Base-by-base conservation (phyloP, 2,329 filamentous ascomycete genomes). In the Monilinia vaccinii-corymbosi region DNA sequence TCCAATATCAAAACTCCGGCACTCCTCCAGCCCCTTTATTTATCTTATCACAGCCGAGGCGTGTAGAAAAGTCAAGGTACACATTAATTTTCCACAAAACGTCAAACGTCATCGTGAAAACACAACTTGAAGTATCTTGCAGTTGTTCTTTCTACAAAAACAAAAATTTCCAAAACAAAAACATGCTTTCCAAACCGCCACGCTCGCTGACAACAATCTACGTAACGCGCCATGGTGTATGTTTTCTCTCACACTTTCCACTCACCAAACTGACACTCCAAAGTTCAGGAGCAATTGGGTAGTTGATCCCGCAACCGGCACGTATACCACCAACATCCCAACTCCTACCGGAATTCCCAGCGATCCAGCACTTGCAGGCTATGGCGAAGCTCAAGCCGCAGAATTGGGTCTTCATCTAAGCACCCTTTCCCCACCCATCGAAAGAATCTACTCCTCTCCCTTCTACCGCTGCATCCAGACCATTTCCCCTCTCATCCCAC, bases 261-360 rank as follows among this genome's bases (percentile, higher is more conserved):
- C 60, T 45, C 32, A 34, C 46, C n/a, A 21, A 59, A 56, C 46
- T 63, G 59, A 66, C 60, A 49, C 61, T 57, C 40, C 45, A 40
- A 73, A 95, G 92, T 96, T 96, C 75, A 91, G 94, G 64, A 87
- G 89, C 65, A 91, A 88, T 72, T 97, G 92, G 91, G 83, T 84
- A 47, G 89, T 97, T 62, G 86, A 97, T 74, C 84, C 85, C 49
- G 76, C 80, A 63, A 93, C 89, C 42, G 93, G 94, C 57, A 80
- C 80, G 67, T 97, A 97, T 77, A 82, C 81, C 58, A 78, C 88
- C 28, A 79, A 79, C 61, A 84, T 94, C 65, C 84, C 81, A 46
- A 91, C 89, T 42, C 93, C 94, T 0, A 97, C 94, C 7, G 89
- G 89, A 57, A 91, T 96, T 64, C 81, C 92, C 4, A 88, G 88